A percentile compares a stretch with the other conserved stretches of the same genome.
Evolutionary conservation across 1,284 basidiomycete species (phyloP).

Genomic region (Neonothopanus nambi): DNA sequence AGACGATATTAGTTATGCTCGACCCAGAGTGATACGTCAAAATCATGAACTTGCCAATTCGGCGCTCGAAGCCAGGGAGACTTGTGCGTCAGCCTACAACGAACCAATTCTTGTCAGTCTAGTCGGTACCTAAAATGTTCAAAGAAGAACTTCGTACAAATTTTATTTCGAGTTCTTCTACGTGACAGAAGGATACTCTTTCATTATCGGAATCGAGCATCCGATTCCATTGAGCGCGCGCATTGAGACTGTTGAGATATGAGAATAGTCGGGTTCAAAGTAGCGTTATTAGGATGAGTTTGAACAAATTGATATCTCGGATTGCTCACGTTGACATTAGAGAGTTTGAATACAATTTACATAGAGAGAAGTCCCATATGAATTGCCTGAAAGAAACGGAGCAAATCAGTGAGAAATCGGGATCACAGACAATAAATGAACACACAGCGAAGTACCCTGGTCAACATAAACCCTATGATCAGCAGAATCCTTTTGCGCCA

Average conservation of each 20-base stretch:
- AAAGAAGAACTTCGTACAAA: too few relatives aligned
- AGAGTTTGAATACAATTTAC: slow-evolving; percentile 10
- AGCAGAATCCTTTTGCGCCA: background rate
- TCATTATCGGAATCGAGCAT: background rate
- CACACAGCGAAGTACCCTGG: slow-evolving; percentile 8
- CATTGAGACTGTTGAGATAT: slow-evolving; percentile 1
- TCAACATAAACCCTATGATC: background rate
- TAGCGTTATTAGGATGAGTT: background rate
- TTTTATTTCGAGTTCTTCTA: background rate
- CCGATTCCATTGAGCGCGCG: slow-evolving; percentile 11
- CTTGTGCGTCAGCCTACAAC: too few relatives aligned
- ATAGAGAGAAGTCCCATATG: slow-evolving; percentile 11
- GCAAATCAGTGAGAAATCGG: background rate
- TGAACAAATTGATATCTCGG: too few relatives aligned
- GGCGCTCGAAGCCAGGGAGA: too few relatives aligned
- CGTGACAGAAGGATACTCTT: background rate
- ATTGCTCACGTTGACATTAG: slow-evolving; percentile 7
- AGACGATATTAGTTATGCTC: too few relatives aligned
- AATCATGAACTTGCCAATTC: too few relatives aligned
- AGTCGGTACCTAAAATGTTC: too few relatives aligned
- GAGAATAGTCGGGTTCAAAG: background rate
- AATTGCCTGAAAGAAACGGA: slow-evolving; percentile 1
- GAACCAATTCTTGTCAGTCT: too few relatives aligned
- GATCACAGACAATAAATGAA: background rate
- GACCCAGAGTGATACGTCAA: too few relatives aligned